These are phyloP conservation scores for Ustilago nuda DNA, from an alignment of 1,284 basidiomycete species.

Conservation along the genomic window DNA sequence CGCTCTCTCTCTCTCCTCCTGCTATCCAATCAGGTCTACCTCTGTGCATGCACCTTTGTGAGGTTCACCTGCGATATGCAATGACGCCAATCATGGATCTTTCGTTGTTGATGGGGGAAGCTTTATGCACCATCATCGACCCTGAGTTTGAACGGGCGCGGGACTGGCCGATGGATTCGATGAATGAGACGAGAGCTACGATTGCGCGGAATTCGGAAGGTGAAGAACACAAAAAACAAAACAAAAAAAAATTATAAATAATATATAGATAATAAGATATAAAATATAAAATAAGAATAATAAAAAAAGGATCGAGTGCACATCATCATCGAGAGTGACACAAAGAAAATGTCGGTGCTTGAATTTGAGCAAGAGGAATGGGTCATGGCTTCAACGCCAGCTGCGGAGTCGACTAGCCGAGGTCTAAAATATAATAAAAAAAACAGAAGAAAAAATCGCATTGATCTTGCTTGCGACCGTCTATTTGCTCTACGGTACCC, in stretches of 20 bases:
- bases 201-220: neutral
- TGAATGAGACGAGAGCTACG: too few species aligned
- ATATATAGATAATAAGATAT: too few species aligned
- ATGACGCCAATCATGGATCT: neutral
- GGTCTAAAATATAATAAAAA: conserved; percentile 37
- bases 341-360: conserved; percentile 16
- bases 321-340: conserved; percentile 11
- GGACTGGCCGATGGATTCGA: neutral
- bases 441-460: conserved; percentile 32
- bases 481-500: too few species aligned
- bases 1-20: too few species aligned
- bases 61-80: too few species aligned
- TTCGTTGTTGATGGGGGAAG: neutral
- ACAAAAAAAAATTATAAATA: neutral
- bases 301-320: neutral
- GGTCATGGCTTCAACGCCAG: conserved; percentile 12
- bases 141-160: neutral
- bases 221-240: neutral
- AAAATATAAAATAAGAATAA: too few species aligned
- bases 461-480: conserved; percentile 5
- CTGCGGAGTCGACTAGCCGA: conserved; percentile 42
- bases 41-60: neutral
- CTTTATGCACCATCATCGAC: neutral
- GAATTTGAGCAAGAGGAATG: conserved; percentile 6
- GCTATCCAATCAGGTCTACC: conserved; percentile 4